phyloP scores from a whole-genome alignment of 2,329 filamentous ascomycete genomes.

The Botrytis fragariae region DNA sequence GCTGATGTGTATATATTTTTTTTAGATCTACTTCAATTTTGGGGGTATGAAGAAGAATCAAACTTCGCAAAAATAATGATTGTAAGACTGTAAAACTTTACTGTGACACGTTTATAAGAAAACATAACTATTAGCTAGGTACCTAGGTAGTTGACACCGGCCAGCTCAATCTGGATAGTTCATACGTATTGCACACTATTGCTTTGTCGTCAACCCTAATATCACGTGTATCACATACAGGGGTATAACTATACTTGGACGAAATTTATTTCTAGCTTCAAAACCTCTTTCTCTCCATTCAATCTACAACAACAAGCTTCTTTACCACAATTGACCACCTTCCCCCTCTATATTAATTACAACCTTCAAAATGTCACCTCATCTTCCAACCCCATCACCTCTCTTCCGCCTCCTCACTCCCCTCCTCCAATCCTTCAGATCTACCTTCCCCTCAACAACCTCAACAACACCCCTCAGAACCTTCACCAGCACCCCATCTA shows the following conservation, averaged over 20 bases:
- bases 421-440: conserved; percentile 30
- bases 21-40: not conserved
- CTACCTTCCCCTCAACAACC: conserved; percentile 13
- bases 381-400: conserved; percentile 25
- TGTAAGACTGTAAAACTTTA: not conserved
- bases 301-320: conserved; percentile 1
- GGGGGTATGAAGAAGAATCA: not conserved
- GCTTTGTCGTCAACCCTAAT: not conserved
- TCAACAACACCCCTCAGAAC: conserved; percentile 19
- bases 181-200: not conserved
- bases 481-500: conserved; percentile 28
- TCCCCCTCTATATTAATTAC: not conserved
- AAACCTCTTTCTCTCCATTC: not conserved
- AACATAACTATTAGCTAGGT: not conserved
- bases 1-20: not conserved
- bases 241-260: not conserved
- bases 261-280: conserved; percentile 14
- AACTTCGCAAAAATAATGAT: not conserved
- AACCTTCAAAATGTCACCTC: conserved; percentile 26
- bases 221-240: not conserved
- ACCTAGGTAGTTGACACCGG: not conserved
- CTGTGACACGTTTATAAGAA: not conserved
- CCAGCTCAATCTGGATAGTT: not conserved
- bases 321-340: not conserved
- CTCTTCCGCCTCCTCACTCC: conserved; percentile 32